phyloP scores from a whole-genome alignment of 129 eudicot species.

The Escallonia herrerae region DNA sequence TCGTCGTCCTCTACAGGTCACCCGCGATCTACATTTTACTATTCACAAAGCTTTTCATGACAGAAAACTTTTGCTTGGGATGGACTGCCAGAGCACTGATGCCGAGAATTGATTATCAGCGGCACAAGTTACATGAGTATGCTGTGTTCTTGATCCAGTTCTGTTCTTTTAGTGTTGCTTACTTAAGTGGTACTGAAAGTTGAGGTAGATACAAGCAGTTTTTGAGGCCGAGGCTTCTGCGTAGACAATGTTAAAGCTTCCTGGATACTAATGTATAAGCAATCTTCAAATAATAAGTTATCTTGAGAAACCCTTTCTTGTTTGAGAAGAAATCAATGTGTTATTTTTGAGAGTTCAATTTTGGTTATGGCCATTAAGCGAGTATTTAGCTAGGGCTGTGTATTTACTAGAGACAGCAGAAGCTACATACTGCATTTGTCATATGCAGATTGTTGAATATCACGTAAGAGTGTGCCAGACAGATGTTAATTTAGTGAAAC shows the following conservation, averaged over 20 bases:
- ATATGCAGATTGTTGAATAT: too few relatives aligned
- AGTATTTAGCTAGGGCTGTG: too few relatives aligned
- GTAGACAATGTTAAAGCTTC: conserved; percentile 7
- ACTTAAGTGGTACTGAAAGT: neutral
- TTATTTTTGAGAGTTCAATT: too few relatives aligned
- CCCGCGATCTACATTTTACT: conserved; percentile 27
- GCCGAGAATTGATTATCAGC: too few relatives aligned
- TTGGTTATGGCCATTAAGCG: too few relatives aligned
- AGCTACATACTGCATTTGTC: too few relatives aligned
- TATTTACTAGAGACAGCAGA: too few relatives aligned
- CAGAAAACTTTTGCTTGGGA: conserved; percentile 3
- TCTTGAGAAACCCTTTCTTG: neutral
- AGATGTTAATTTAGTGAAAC: too few relatives aligned
- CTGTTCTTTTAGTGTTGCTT: conserved; percentile 1
- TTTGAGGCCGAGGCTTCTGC: conserved; percentile 30
- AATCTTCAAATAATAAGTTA: conserved; percentile 23
- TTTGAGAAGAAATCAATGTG: too few relatives aligned
- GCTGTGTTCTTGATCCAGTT: conserved; percentile 15
- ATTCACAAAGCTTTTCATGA: conserved; percentile 34
- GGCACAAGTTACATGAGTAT: neutral
- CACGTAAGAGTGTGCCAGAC: too few relatives aligned
- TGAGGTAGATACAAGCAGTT: conserved; percentile 12
- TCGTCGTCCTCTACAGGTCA: conserved; percentile 24
- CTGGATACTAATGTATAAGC: conserved; percentile 15
- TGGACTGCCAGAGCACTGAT: neutral